These are phyloP conservation scores for Nicotiana obtusifolia DNA, from an alignment of 257 asterid species.

Conservation along the genomic window DNA sequence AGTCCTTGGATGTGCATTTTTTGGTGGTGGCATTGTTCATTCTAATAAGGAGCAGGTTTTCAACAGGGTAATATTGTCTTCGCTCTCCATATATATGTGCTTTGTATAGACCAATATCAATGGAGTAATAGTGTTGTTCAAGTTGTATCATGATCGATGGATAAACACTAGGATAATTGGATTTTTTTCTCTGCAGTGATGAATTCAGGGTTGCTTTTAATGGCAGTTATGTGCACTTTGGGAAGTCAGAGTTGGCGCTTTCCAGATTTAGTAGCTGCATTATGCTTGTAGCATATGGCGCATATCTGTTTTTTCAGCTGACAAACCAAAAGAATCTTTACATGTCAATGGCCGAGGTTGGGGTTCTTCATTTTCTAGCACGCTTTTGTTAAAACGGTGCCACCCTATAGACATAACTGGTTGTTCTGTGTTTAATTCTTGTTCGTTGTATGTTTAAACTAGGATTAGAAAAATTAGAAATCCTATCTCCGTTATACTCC, in stretches of 20 bases:
- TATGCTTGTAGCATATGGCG: conserved; percentile 72
- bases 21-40: conserved; percentile 69
- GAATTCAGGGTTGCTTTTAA: conserved; percentile 74
- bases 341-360: conserved; percentile 50
- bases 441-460: not conserved
- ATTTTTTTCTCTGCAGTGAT: conserved; percentile 34
- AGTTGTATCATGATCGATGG: not conserved
- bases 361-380: conserved; percentile 7
- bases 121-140: not conserved
- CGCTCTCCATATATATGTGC: not conserved
- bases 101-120: not conserved
- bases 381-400: not conserved
- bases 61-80: conserved; percentile 24
- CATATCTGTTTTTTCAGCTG: conserved; percentile 63
- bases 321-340: conserved; percentile 47
- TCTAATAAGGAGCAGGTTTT: conserved; percentile 48
- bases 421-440: not conserved
- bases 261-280: conserved; percentile 82
- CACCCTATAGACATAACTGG: not conserved
- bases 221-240: conserved; percentile 93
- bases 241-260: conserved; percentile 78
- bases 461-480: not conserved
- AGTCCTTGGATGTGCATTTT: conserved; percentile 85
- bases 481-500: not conserved
- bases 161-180: not conserved